These are phyloP conservation scores for Panaeolus cyanescens DNA, from an alignment of 768 basidiomycete genomes.

Conservation along the genomic window DNA sequence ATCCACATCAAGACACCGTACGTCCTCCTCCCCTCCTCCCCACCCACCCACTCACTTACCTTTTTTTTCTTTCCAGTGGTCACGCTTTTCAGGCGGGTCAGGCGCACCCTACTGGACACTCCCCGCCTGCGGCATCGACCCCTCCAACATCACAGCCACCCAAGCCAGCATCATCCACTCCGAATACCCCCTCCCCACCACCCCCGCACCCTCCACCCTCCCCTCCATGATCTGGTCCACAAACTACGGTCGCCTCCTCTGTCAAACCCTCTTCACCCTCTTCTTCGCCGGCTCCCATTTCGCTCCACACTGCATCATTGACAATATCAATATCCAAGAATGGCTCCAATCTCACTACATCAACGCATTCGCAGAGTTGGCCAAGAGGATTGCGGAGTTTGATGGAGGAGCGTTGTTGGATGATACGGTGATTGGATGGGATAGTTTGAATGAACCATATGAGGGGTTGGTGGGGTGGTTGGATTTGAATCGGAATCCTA, in stretches of 20 bases:
- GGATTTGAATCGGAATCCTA: slow-evolving; percentile 67
- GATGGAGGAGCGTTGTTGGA: slow-evolving; percentile 74
- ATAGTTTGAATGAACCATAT: slow-evolving; percentile 92
- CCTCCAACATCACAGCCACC: slow-evolving; percentile 81
- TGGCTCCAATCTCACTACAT: slow-evolving; percentile 81
- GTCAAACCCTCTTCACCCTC: slow-evolving; percentile 89
- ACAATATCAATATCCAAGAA: slow-evolving; percentile 90
- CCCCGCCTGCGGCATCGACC: slow-evolving; percentile 87
- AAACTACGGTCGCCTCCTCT: slow-evolving; percentile 88
- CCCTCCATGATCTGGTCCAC: slow-evolving; percentile 98
- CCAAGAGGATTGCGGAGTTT: slow-evolving; percentile 67
- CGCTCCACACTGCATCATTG: slow-evolving; percentile 89
- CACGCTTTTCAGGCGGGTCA: slow-evolving; percentile 91
- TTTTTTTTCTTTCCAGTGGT: slow-evolving; percentile 65
- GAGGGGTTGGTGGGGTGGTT: slow-evolving; percentile 75
- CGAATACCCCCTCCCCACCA: slow-evolving; percentile 73
- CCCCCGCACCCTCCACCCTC: slow-evolving; percentile 68
- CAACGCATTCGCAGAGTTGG: slow-evolving; percentile 72
- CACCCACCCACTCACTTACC: slow-evolving; percentile 8
- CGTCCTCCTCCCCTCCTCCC: slow-evolving; percentile 31
- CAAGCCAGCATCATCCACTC: slow-evolving; percentile 85
- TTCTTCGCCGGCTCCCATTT: slow-evolving; percentile 92
- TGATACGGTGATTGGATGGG: slow-evolving; percentile 94
- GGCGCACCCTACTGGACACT: slow-evolving; percentile 96
- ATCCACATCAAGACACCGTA: slow-evolving; percentile 95